Base-by-base conservation (phyloP, 1,284 basidiomycete species). In the Malassezia arunalokei region DNA sequence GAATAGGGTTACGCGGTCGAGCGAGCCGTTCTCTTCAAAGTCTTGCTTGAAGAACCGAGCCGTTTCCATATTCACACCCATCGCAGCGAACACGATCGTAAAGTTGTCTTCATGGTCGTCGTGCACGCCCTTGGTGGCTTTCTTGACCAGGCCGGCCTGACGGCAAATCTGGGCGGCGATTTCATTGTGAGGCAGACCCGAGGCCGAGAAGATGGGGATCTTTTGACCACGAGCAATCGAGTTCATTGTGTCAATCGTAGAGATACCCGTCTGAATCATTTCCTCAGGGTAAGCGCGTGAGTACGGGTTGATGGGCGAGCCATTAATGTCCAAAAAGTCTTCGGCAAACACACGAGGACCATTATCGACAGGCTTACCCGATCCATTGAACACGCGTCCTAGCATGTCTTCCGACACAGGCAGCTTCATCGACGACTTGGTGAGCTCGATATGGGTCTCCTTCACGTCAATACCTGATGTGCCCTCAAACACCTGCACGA, bases 11-110 rank as follows among this genome's bases (percentile, higher is more conserved):
- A 95, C 90, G 71, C 94, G 86, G 77, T 96, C 91, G 62, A 98
- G 81, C 79, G 86, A 87, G 46, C 94, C 94, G 73, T 95, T 96
- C 74, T 95, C 92, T 76, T 98, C 91, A 75, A 98, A 98, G 78
- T 98, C 94, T 75, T 95, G 88, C 77, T 94, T 92, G 85, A 99
- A 99, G 81, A 96, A 99, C 49, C 94, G 83, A 30, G 94, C 94
- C 7, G 94, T 98, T 77, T 98, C 94, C 90, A 96, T 94, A 79
- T 99, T 99, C 68, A 94, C 94, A 82, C 94, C 94, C 94, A 99
- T 98, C 40, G 94, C 94, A 49, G 90, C 94, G 74, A 98, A 99
- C 49, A 98, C 94, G 70, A 99, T 92, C 48, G 88, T 92, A 80
- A 99, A 99, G 77, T 99, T 98, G 78, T 99, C 94, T 79, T 95